Conservation (phyloP, 2,329 filamentous ascomycete species). For the Blastomyces silverae region DNA sequence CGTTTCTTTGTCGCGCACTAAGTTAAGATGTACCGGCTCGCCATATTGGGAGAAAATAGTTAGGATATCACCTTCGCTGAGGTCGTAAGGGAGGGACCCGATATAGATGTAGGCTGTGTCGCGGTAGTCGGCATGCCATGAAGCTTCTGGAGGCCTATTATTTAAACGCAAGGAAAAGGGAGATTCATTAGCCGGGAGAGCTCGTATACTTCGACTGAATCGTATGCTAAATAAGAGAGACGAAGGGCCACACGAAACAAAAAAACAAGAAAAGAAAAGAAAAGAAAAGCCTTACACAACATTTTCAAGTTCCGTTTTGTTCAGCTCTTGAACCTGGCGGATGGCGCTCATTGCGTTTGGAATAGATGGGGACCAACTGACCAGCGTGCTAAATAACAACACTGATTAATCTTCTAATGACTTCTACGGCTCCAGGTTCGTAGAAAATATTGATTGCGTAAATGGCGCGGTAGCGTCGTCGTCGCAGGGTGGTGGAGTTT, state of each 20-base stretch:
- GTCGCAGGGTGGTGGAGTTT: neutral
- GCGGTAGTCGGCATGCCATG: constrained; percentile 96
- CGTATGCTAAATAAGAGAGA: neutral
- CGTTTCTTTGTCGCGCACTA: constrained; percentile 90
- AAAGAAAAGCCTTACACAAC: constrained; percentile 51
- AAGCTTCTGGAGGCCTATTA: constrained; percentile 68
- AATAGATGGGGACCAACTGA: neutral
- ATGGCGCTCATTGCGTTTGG: constrained; percentile 75
- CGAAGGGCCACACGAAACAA: neutral
- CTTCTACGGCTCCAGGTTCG: neutral
- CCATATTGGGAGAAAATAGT: constrained; percentile 97
- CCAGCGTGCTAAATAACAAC: neutral
- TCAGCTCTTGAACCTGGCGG: constrained; percentile 83
- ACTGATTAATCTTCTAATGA: neutral
- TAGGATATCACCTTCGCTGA: constrained; percentile 91
- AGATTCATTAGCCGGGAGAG: constrained; percentile 3
- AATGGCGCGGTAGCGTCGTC: neutral
- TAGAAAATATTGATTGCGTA: neutral
- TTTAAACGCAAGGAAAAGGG: constrained; percentile 24
- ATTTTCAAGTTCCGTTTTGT: constrained; percentile 88
- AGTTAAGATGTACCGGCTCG: constrained; percentile 86
- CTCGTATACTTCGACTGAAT: neutral
- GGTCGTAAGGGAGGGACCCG: constrained; percentile 82
- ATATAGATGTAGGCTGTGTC: constrained; percentile 97
- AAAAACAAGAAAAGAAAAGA: too few relatives aligned